phyloP scores from a whole-genome alignment of 108 stramenopile genomes.

The Pseudonitzschia delicatissima region DNA sequence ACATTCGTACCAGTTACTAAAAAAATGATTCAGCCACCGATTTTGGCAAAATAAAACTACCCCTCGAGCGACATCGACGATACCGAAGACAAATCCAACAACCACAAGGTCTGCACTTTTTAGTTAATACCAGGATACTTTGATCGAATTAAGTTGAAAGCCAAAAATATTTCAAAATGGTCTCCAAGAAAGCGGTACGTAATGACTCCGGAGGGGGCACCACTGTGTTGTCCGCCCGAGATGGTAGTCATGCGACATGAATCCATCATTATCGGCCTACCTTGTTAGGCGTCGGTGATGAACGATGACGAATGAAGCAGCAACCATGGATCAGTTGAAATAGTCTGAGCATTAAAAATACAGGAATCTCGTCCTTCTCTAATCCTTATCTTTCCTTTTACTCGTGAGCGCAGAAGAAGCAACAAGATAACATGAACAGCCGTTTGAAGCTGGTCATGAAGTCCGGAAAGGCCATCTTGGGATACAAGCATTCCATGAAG shows the following conservation, averaged over 20 bases:
- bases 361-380: neutral
- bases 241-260: slow-evolving; percentile 67
- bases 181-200: slow-evolving; percentile 87
- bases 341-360: neutral
- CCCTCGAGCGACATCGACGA: no score
- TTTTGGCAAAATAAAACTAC: no score
- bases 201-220: slow-evolving; percentile 88
- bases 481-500: slow-evolving; percentile 96
- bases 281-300: no score
- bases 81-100: no score
- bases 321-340: no score
- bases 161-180: slow-evolving; percentile 48
- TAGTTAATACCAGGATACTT: no score
- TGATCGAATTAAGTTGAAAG: no score
- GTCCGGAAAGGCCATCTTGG: slow-evolving; percentile 95
- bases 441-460: slow-evolving; percentile 99
- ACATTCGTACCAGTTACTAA: no score
- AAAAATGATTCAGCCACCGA: no score
- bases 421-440: slow-evolving; percentile 96
- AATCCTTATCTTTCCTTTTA: slow-evolving; percentile 8
- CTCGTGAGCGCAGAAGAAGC: slow-evolving; percentile 71
- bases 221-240: slow-evolving; percentile 83
- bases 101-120: no score
- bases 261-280: no score
- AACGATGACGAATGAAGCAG: no score